phyloP scores from a whole-genome alignment of 2,329 filamentous ascomycete genomes.

The Penicillium sclerotigenum region DNA sequence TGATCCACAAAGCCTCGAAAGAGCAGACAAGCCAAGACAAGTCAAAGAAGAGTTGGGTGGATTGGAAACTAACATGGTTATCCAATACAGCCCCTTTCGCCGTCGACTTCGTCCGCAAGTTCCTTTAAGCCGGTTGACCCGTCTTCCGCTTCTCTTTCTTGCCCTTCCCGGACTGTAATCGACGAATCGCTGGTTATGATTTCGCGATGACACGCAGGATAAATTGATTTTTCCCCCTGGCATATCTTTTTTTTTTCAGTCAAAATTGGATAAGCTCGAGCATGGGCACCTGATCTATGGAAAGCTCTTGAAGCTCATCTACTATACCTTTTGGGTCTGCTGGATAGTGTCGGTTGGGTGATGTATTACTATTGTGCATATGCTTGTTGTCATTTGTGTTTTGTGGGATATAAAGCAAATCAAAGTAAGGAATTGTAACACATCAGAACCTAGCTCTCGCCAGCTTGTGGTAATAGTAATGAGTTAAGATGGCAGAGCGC shows the following conservation, averaged over 20 bases:
- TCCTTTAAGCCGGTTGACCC: conserved; percentile 38
- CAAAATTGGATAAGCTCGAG: neutral
- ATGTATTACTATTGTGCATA: conserved; percentile 39
- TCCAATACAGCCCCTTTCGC: conserved; percentile 46
- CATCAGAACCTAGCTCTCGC: neutral
- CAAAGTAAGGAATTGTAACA: conserved; percentile 15
- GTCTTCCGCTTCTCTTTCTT: neutral
- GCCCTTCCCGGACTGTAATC: conserved; percentile 1
- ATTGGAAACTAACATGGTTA: neutral
- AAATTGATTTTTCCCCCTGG: conserved; percentile 3
- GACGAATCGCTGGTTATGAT: conserved; percentile 8
- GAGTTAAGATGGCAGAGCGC: neutral
- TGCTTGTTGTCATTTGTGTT: conserved; percentile 19
- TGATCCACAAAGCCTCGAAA: neutral
- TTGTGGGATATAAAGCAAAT: conserved; percentile 21
- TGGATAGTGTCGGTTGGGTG: conserved; percentile 19
- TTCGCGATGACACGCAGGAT: conserved; percentile 3
- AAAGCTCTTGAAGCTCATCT: neutral
- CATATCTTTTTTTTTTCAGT: neutral
- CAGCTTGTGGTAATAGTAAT: neutral
- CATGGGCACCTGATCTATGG: neutral
- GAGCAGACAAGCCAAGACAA: neutral
- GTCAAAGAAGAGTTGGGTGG: neutral
- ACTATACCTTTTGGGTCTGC: conserved; percentile 1
- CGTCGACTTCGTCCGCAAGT: conserved; percentile 48